Evolutionary conservation across 805 yeast genomes (phyloP), one percentile per base, ranked within the genome.

Genomic region (Metschnikowia reukaufii): DNA sequence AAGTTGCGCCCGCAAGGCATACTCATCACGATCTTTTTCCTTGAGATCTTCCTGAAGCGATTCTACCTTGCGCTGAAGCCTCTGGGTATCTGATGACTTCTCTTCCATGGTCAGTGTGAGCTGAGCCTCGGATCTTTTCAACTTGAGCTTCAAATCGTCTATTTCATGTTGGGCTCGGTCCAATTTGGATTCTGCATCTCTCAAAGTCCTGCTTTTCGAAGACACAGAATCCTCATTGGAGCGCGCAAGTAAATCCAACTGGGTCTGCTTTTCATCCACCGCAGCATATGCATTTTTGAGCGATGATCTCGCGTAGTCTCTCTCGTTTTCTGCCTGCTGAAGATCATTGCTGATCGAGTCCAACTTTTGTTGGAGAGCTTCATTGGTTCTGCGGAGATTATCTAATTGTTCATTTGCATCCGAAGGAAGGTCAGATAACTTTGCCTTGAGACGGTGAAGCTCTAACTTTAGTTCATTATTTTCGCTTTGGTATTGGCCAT

Each of bases 21-120:
- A 49, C 43, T 60, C 64, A 20, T 57, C 60, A 15, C 48, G 52
- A 23, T 65, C 68, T 29, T 56, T 61, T 3, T 53, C 60, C 41
- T 56, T 55, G 36, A 67, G 45, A 19, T 62, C 63, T 30, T 45
- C 47, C 18, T 47, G 45, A 20, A 58, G 49, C 1, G 51, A 30
- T 13, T 54, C 53, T 18, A 66, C 39, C 31, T 50, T 60, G 21
- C 46, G 42, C 23, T 51, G 49, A 27, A 62, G 49, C 17, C 54
- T 49, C 25, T 33, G 44, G 1, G 50, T 18, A n/a, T 58, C 57
- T 6, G 38, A 41, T 1, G 42, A 33, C 32, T 37, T 39, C 12
- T 47, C 52, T 8, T 50, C 57, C 3, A 31, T 27, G 2, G 38
- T 41, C 35, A 42, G 46, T 13, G 42, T 19, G 18, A 37, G 35